Conservation (phyloP, 129 eudicot genomes). For the Escallonia rubra region DNA sequence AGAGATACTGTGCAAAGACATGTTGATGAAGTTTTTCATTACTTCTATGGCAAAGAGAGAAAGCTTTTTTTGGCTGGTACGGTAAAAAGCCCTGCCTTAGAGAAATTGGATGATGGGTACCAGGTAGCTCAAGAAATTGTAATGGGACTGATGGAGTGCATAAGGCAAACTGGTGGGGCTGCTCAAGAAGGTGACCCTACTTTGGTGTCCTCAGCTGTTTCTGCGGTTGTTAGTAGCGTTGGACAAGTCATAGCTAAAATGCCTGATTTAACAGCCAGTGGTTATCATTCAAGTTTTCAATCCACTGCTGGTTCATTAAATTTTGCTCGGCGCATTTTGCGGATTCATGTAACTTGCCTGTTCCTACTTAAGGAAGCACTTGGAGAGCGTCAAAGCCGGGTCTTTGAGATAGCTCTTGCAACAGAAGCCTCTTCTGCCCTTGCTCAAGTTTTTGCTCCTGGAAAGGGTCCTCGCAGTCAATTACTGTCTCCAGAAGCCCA, state of each 20-base stretch:
- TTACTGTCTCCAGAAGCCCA: conserved; percentile 62
- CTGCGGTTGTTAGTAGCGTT: conserved; percentile 71
- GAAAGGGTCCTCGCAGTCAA: conserved; percentile 75
- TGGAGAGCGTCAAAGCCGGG: conserved; percentile 97
- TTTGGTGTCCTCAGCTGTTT: conserved; percentile 84
- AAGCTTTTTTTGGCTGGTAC: conserved; percentile 48
- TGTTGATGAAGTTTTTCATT: conserved; percentile 61
- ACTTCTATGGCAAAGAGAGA: conserved; percentile 67
- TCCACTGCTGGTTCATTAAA: conserved; percentile 33
- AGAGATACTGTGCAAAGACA: conserved; percentile 69
- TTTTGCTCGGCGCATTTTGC: conserved; percentile 58
- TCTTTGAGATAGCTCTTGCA: conserved; percentile 96
- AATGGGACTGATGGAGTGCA: conserved; percentile 78
- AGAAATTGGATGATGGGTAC: conserved; percentile 67
- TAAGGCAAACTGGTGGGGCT: conserved; percentile 98
- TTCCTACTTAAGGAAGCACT: conserved; percentile 82
- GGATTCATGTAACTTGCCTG: conserved; percentile 62
- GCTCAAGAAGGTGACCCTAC: conserved; percentile 99
- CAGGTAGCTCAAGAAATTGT: conserved; percentile 70
- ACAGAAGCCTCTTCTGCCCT: conserved; percentile 88
- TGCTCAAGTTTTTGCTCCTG: conserved; percentile 60
- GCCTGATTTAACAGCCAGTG: conserved; percentile 50
- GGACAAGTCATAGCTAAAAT: conserved; percentile 77
- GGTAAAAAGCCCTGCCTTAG: conserved; percentile 41
- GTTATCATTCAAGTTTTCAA: conserved; percentile 27